Base-by-base conservation (phyloP, 805 yeast species). In the Ogataea methylovora region DNA sequence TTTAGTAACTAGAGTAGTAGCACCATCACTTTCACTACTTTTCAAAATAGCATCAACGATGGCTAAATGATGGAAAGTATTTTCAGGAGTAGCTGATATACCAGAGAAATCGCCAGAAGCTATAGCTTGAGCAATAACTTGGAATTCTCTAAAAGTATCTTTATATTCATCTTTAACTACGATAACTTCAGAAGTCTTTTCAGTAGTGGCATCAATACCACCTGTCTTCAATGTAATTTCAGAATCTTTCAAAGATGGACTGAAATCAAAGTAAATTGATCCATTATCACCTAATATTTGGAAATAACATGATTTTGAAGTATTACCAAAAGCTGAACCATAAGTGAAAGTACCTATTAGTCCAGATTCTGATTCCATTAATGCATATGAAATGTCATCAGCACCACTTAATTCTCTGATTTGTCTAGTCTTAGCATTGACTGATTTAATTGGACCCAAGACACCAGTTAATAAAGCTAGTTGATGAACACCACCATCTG, bases 401-500 rank as follows among this genome's bases (percentile, higher is more conserved):
- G 80, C 70, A 24, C 97, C 97, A 39, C 90, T 77, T 47, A 71
- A 73, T 49, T 77, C 65, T 52, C 87, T 73, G 32, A 84, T 69
- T 61, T 87, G 96, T 40, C 66, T 75, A 11, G 96, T 80, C 44
- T 72, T 71, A 8, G 87, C 96, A 35, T 84, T 72, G 25, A 88
- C 76, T 6, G 78, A 58, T 32, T 71, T 75, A 12, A 86, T 79
- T 17, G 68, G 65, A 34, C 97, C 97, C 35, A 90, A 65, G 14
- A 86, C 76, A 39, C 76, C 85, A 8, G 95, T 86, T 43, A 88
- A 69, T 25, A 86, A 63, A 3, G 95, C 95, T 56, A 88, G 64
- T 58, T 88, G 97, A 60, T 90, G 97, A 17, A 90, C 97, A 54
- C 97, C 97, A 51, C 96, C 97, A 51, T 90, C 97, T 38, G 90